Evolutionary conservation across 192 early-diverging fungal species (phyloP).

Genomic region (Backusella tarrabulga): DNA sequence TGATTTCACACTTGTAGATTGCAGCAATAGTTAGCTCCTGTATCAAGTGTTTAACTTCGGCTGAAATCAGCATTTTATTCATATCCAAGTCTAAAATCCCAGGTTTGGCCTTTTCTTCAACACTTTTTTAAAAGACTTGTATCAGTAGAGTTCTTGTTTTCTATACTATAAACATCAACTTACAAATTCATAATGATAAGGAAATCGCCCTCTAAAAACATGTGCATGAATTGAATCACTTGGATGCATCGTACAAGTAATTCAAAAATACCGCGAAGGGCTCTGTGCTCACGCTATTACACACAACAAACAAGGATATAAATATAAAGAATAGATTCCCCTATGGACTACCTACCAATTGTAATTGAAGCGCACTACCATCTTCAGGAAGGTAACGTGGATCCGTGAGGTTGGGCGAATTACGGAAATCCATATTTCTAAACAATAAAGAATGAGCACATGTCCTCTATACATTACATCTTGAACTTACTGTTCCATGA

Average conservation of each 20-base stretch:
- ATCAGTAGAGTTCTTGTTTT: too few relatives aligned
- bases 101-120: neutral
- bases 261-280: conserved; percentile 24
- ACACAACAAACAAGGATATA: too few relatives aligned
- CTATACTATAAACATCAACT: neutral
- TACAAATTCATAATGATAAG: conserved; percentile 7
- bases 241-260: conserved; percentile 24
- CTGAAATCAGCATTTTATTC: conserved; percentile 23
- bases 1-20: conserved; percentile 10
- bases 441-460: neutral
- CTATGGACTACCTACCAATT: neutral
- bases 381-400: conserved; percentile 19
- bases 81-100: conserved; percentile 12
- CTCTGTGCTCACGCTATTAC: conserved; percentile 23
- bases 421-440: conserved; percentile 12
- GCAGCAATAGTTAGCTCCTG: conserved; percentile 25
- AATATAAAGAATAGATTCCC: neutral
- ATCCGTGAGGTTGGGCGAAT: conserved; percentile 5
- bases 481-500: conserved; percentile 25
- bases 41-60: conserved; percentile 6
- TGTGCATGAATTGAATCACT: conserved; percentile 18
- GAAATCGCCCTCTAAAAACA: conserved; percentile 12
- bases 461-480: neutral
- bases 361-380: conserved; percentile 1
- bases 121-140: neutral